Conservation (phyloP, 106 monocot species). For the Dendrobium huoshanense region DNA sequence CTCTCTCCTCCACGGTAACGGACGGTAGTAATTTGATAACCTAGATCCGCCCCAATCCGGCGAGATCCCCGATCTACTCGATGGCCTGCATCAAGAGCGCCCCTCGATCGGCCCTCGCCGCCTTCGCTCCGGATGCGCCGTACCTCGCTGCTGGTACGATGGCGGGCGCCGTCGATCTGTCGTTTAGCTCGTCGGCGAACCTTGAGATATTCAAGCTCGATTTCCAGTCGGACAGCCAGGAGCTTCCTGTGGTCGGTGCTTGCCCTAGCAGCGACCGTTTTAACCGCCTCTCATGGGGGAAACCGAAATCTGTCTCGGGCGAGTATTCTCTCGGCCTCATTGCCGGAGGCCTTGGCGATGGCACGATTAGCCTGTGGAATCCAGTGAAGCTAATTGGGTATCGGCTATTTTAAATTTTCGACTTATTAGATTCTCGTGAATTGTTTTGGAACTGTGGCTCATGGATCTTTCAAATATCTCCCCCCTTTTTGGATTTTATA, state of each 20-base stretch:
- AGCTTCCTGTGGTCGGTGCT: constrained; percentile 56
- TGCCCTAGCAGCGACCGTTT: constrained; percentile 72
- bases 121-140: constrained; percentile 78
- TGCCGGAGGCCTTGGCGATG: constrained; percentile 84
- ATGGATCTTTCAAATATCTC: neutral
- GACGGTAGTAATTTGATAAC: neutral
- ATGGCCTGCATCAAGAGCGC: constrained; percentile 98
- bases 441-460: neutral
- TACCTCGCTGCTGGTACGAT: constrained; percentile 91
- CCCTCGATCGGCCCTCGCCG: constrained; percentile 71
- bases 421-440: neutral
- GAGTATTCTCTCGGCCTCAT: constrained; percentile 65
- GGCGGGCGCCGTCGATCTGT: constrained; percentile 87
- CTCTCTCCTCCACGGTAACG: too few relatives aligned
- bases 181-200: constrained; percentile 86
- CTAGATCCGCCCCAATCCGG: neutral
- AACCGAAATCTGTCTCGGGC: constrained; percentile 25
- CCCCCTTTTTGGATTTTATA: neutral
- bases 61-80: constrained; percentile 8
- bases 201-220: constrained; percentile 92
- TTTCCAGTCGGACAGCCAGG: constrained; percentile 54
- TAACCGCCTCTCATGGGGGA: constrained; percentile 84
- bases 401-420: neutral
- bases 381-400: constrained; percentile 64
- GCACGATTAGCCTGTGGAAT: constrained; percentile 79